Conservation (phyloP, 2,329 filamentous ascomycete species). For the Ceratocystis lukuohia region DNA sequence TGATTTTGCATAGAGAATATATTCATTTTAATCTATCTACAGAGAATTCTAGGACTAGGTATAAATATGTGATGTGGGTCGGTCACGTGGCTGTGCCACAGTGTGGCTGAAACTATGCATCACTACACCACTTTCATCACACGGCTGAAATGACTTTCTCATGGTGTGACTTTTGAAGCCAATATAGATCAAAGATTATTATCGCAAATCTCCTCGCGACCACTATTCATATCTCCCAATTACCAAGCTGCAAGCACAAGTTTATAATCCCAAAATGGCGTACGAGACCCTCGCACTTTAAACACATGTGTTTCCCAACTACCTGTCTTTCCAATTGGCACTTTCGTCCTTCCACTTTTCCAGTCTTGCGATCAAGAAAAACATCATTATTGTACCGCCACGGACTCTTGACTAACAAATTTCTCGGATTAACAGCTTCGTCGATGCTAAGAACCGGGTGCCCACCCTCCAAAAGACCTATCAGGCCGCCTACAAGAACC, state of each 20-base stretch:
- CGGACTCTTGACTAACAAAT: slow-evolving; percentile 16
- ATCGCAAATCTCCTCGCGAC: slow-evolving; percentile 4
- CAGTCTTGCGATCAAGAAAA: background rate
- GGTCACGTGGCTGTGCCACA: too few species aligned
- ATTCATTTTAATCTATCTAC: too few species aligned
- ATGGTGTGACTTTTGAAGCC: slow-evolving; percentile 15
- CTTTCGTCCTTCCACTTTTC: background rate
- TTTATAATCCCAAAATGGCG: slow-evolving; percentile 29
- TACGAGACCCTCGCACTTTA: slow-evolving; percentile 20
- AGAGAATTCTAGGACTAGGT: too few species aligned
- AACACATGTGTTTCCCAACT: background rate
- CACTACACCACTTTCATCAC: too few species aligned
- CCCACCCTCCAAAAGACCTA: slow-evolving; percentile 61
- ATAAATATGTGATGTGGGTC: too few species aligned
- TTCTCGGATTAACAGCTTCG: slow-evolving; percentile 31
- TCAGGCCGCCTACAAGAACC: slow-evolving; percentile 56
- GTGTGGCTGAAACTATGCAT: too few species aligned
- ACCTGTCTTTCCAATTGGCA: background rate
- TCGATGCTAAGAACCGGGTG: slow-evolving; percentile 66
- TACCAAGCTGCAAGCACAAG: slow-evolving; percentile 3
- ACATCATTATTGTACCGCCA: too few species aligned
- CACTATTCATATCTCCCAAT: slow-evolving; percentile 5
- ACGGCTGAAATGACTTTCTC: slow-evolving; percentile 9
- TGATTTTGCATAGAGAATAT: too few species aligned
- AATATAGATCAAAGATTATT: background rate